Conservation (phyloP, 2,329 filamentous ascomycete species). For the Trichoderma gracile region DNA sequence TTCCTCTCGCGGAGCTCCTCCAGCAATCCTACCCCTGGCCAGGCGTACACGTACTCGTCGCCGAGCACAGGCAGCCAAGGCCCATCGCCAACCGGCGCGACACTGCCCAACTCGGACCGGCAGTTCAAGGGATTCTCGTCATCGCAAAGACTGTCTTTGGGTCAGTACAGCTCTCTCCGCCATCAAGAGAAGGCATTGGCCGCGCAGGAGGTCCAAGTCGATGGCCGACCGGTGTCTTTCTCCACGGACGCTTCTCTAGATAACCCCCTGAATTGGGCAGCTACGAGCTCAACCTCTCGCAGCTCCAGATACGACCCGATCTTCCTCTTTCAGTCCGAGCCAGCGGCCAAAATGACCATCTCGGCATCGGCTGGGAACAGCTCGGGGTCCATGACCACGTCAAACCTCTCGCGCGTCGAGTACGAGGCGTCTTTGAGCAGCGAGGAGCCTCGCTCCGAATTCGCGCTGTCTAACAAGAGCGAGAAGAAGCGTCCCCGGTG, state of each 20-base stretch:
- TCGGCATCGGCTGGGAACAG: background rate
- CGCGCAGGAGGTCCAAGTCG: background rate
- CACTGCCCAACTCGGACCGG: constrained; percentile 18
- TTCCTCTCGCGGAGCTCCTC: constrained; percentile 12
- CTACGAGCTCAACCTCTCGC: background rate
- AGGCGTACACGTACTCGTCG: background rate
- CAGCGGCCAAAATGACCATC: constrained; percentile 8
- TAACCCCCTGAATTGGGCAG: constrained; percentile 13
- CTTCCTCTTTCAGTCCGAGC: background rate
- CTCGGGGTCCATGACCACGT: constrained; percentile 23
- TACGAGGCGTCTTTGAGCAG: constrained; percentile 32
- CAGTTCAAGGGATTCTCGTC: constrained; percentile 3
- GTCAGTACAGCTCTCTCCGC: background rate
- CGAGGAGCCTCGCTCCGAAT: constrained; percentile 28
- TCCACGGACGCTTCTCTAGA: background rate
- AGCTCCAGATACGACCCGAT: background rate
- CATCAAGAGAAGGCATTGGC: background rate
- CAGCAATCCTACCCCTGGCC: background rate
- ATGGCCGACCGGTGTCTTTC: constrained; percentile 14
- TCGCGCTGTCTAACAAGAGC: constrained; percentile 11
- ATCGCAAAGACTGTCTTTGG: background rate
- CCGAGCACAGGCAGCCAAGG: constrained; percentile 4
- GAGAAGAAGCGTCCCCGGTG: constrained; percentile 39
- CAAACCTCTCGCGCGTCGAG: constrained; percentile 30
- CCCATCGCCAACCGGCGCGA: background rate